A percentile compares a stretch with the other conserved stretches of the same genome.
phyloP scores from a whole-genome alignment of 345 rosid species.

The Cardamine chenopodiifolia region DNA sequence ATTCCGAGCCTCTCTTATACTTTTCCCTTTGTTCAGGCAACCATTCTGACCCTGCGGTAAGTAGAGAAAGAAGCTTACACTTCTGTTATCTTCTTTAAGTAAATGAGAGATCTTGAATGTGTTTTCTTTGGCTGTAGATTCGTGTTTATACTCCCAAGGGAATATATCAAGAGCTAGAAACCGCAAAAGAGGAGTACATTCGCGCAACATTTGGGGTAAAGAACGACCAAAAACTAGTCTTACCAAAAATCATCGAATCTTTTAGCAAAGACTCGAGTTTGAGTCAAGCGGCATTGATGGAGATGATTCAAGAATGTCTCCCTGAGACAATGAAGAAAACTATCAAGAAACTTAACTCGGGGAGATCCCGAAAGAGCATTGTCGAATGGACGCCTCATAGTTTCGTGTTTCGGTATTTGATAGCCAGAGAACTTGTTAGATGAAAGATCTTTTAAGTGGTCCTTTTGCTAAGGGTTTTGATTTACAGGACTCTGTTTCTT shows the following conservation, averaged over 20 bases:
- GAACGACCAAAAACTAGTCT: conserved; percentile 74
- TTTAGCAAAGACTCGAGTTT: conserved; percentile 75
- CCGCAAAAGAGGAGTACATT: conserved; percentile 84
- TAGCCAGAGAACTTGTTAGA: conserved; percentile 73
- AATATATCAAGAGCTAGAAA: conserved; percentile 76
- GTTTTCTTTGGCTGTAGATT: conserved; percentile 49
- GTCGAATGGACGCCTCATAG: conserved; percentile 82
- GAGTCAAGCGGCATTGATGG: conserved; percentile 55
- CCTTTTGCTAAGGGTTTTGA: not conserved
- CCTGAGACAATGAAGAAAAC: conserved; percentile 59
- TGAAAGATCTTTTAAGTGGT: conserved; percentile 21
- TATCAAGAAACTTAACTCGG: conserved; percentile 56
- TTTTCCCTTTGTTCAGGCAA: conserved; percentile 87
- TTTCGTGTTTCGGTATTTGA: conserved; percentile 81
- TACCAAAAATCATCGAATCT: conserved; percentile 79
- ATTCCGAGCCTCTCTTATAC: conserved; percentile 74
- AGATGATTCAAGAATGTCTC: conserved; percentile 71
- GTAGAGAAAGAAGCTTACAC: conserved; percentile 28
- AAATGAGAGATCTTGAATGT: conserved; percentile 14
- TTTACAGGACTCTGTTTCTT: conserved; percentile 12
- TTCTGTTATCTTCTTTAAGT: not conserved
- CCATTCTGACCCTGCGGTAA: conserved; percentile 98
- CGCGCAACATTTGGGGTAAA: conserved; percentile 70
- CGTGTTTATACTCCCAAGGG: conserved; percentile 76
- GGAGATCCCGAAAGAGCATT: conserved; percentile 70